Evolutionary conservation across 2,329 filamentous ascomycete genomes (phyloP), one percentile per base, ranked within the genome.

Genomic region (Cercospora sojina): DNA sequence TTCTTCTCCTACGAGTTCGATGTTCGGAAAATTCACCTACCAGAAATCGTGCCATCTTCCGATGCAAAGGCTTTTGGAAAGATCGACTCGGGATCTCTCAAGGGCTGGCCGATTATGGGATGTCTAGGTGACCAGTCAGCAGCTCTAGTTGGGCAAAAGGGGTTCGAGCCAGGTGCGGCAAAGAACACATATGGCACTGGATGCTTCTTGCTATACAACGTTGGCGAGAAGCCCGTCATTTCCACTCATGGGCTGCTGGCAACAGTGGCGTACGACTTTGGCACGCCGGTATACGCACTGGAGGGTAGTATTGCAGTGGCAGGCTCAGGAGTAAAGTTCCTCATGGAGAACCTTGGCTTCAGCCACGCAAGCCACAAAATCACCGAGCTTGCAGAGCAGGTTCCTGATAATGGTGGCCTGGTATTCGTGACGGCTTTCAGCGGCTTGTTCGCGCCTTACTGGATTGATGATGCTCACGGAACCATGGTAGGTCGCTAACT

Each of bases 101-200:
- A 87, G 68, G 92, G 90, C 29, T 81, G 89, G 27, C 87, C 82
- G 51, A 94, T 96, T 70, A 88, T 90, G n/a, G 92, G 92, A 73
- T 95, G 91, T 76, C 81, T 96, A 16, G 92, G 92, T 69, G 92
- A 96, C 75, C 92, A 96, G 79, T 94, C 92, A 47, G 90, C 91
- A 62, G 92, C 92, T 16, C 82, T 96, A 59, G 91, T 96, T 20
- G 92, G 92, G 13, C 72, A 76, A 68, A 74, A 77, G 64, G 92
- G 91, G 13, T 96, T 96, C 80, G 86, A 84, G 3, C 89, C 91
- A 0, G 93, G 93, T 60, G 87, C 88, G 73, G 93, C 92, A 53
- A 96, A 96, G 83, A 96, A 95, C 79, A 96, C 92, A 0, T 96
- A 96, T 77, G 92, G 92, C 43, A 96, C 92, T 0, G 92, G 92